Base-by-base conservation (phyloP, 306 rosid species). In the Clitoria ternatea region DNA sequence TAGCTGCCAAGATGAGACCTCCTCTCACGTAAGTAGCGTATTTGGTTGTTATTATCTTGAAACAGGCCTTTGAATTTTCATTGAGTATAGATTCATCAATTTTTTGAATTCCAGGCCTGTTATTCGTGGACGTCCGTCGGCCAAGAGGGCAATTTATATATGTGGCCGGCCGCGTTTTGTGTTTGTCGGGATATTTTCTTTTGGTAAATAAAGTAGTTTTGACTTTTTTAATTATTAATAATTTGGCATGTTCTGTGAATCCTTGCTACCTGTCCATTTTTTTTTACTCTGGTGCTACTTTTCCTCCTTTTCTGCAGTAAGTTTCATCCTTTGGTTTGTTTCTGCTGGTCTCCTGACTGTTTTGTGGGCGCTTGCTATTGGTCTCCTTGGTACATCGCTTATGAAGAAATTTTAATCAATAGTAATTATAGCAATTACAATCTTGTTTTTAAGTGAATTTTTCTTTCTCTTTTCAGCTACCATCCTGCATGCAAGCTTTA, bases 1-100 rank as follows among this genome's bases (percentile, higher is more conserved):
- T 91, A 69, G 99, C 99, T 5, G 97, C 99, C 42, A 95, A 95
- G 82, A 91, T 95, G 97, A 84, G 99, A 80, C 99, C 96, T 75
- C 87, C 99, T 75, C 97, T 77, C 72, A 89, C 99, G 99, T 94
- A 84, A 78, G 98, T 54, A 33, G n/a, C n/a, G n/a, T 83, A 69
- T 48, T 62, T 71, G 24, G 42, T 59, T 74, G 37, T 77, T 47
- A 27, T 26, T 57, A 33, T 75, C 36, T 52, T n/a, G n/a, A n/a
- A n/a, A n/a, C n/a, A n/a, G n/a, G n/a, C 42, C 48, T 33, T 50
- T 26, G 13, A 43, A 24, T 7, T 54, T 45, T 7, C 33, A 59
- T 29, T 43, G 13, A 60, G 65, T 53, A 60, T 74, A 60, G 67
- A 60, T 62, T 70, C 30, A 17, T 9, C 66, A 72, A 48, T 76